phyloP scores from a whole-genome alignment of 768 basidiomycete genomes.

The Filobasidium wieringae region DNA sequence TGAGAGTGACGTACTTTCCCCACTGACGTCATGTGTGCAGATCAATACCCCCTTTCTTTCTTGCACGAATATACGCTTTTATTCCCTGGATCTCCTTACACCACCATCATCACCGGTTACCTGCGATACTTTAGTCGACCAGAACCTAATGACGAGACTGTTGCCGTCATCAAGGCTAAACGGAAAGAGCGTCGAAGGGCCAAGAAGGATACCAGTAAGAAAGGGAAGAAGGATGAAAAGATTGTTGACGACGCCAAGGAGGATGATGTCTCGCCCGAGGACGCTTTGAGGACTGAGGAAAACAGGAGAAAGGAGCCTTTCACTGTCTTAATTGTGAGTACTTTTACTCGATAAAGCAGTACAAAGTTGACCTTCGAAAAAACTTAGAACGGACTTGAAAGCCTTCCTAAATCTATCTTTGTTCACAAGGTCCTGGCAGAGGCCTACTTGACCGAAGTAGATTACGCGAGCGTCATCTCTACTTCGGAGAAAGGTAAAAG shows the following conservation, averaged over 20 bases:
- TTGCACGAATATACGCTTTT: slow-evolving; percentile 53
- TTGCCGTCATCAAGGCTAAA: slow-evolving; percentile 35
- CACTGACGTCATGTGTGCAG: no score
- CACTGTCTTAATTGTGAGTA: slow-evolving; percentile 8
- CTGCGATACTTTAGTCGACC: slow-evolving; percentile 51
- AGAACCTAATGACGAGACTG: slow-evolving; percentile 41
- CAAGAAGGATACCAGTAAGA: slow-evolving; percentile 20
- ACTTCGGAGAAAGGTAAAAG: slow-evolving; percentile 60
- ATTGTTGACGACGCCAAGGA: slow-evolving; percentile 11
- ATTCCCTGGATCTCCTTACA: slow-evolving; percentile 53
- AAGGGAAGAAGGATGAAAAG: slow-evolving; percentile 34
- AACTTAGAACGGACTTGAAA: slow-evolving; percentile 42
- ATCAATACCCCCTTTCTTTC: slow-evolving; percentile 49
- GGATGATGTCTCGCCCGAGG: slow-evolving; percentile 2
- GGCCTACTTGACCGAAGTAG: slow-evolving; percentile 55
- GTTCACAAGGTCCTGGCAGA: slow-evolving; percentile 56
- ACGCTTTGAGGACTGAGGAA: slow-evolving; percentile 42
- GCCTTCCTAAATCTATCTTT: slow-evolving; percentile 50
- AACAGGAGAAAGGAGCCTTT: slow-evolving; percentile 8
- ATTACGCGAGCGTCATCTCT: slow-evolving; percentile 62
- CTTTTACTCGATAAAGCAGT: not conserved
- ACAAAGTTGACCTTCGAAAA: not conserved
- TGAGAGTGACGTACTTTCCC: not conserved
- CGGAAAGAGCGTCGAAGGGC: not conserved
- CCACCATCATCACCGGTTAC: slow-evolving; percentile 55